These are phyloP conservation scores for Triticum monococcum DNA, from an alignment of 176 grass and related monocot genomes.

Conservation along the genomic window DNA sequence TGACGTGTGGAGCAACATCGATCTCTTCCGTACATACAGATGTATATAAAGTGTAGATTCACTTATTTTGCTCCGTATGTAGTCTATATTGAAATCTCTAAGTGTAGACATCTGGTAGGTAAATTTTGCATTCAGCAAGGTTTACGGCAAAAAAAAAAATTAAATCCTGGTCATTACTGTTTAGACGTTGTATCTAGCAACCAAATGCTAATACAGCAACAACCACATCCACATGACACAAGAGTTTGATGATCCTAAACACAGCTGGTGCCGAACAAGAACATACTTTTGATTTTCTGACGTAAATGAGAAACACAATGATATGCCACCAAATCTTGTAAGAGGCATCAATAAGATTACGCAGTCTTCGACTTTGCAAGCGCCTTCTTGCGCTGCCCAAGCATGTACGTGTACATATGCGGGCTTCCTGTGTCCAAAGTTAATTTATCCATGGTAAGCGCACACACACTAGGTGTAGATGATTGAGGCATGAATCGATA, in stretches of 20 bases:
- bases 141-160: neutral
- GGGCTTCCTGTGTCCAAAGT: conserved; percentile 6
- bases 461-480: neutral
- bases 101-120: neutral
- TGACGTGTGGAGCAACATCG: too few relatives aligned
- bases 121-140: neutral
- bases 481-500: neutral
- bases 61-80: too few relatives aligned
- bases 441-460: neutral
- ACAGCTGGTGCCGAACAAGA: neutral
- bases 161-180: neutral
- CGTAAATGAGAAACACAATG: too few relatives aligned
- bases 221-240: neutral
- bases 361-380: neutral
- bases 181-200: neutral
- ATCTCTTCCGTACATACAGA: too few relatives aligned
- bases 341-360: neutral
- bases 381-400: conserved; percentile 25
- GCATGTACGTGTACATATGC: conserved; percentile 20
- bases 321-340: too few relatives aligned
- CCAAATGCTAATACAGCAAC: neutral
- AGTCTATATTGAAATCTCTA: too few relatives aligned
- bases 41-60: too few relatives aligned
- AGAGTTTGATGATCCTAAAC: neutral
- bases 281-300: neutral